A percentile compares a stretch with the other conserved stretches of the same genome.
These are phyloP conservation scores for Allium fistulosum DNA, from an alignment of 106 monocot genomes.

Conservation along the genomic window DNA sequence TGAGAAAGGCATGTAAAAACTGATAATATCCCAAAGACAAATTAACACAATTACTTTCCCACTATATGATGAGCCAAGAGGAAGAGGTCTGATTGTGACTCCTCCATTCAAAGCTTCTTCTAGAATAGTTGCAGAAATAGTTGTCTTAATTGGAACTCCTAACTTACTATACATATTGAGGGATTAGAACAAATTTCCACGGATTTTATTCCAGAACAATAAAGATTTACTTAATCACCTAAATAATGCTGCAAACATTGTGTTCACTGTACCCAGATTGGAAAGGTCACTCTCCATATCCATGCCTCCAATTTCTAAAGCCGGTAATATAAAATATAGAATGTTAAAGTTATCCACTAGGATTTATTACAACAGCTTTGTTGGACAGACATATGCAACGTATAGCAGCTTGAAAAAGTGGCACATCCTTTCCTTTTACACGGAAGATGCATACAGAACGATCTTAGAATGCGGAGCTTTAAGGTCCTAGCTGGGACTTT, in stretches of 20 bases:
- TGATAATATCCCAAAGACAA: neutral
- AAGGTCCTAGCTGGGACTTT: too few relatives aligned
- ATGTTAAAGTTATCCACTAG: too few relatives aligned
- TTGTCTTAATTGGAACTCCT: constrained; percentile 91
- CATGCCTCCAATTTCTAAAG: constrained; percentile 79
- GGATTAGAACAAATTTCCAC: constrained; percentile 4
- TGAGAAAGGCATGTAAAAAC: constrained; percentile 1
- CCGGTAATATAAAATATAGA: too few relatives aligned
- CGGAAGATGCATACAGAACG: too few relatives aligned
- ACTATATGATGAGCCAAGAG: constrained; percentile 66
- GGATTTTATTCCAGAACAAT: neutral
- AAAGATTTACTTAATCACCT: constrained; percentile 40
- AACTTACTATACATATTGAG: constrained; percentile 64
- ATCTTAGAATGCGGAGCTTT: too few relatives aligned
- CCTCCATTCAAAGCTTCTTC: constrained; percentile 97
- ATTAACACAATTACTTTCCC: constrained; percentile 80
- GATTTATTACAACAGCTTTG: too few relatives aligned
- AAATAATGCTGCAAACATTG: constrained; percentile 95
- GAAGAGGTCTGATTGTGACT: constrained; percentile 87
- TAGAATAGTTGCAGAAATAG: constrained; percentile 78
- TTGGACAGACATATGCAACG: too few relatives aligned
- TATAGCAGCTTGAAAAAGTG: too few relatives aligned
- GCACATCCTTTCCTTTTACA: too few relatives aligned
- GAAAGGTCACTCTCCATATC: constrained; percentile 99
- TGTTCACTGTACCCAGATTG: constrained; percentile 91